A percentile compares a stretch with the other conserved stretches of the same genome.
phyloP scores from a whole-genome alignment of 2,329 filamentous ascomycete genomes.

The Colletotrichum navitas region DNA sequence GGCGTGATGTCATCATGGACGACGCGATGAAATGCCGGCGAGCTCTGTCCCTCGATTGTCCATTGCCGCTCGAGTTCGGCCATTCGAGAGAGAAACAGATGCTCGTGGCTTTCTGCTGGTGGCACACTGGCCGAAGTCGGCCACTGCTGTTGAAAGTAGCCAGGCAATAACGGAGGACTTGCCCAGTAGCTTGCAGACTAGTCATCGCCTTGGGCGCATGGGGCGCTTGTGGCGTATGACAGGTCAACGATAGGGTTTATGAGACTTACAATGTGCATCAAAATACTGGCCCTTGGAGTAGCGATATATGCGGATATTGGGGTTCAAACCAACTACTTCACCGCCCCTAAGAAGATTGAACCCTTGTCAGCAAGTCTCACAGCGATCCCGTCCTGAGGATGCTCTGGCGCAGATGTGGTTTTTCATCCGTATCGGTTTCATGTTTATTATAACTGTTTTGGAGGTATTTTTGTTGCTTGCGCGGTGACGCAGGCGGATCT shows the following conservation, averaged over 20 bases:
- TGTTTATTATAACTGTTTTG: conserved; percentile 20
- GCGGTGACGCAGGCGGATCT: conserved; percentile 23
- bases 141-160: not conserved
- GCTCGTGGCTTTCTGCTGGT: conserved; percentile 8
- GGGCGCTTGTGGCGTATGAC: conserved; percentile 35
- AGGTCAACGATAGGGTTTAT: conserved; percentile 25
- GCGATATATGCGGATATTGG: conserved; percentile 90
- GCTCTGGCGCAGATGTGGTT: conserved; percentile 11
- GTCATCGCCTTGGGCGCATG: conserved; percentile 9
- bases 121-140: conserved; percentile 10
- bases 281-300: conserved; percentile 92
- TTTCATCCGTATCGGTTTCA: conserved; percentile 27
- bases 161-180: conserved; percentile 2
- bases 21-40: not conserved
- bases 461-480: not conserved
- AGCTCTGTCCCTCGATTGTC: not conserved
- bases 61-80: not conserved
- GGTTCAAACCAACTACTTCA: conserved; percentile 84
- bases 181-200: conserved; percentile 13
- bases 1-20: conserved; percentile 7
- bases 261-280: conserved; percentile 83
- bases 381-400: not conserved
- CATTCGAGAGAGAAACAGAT: conserved; percentile 19
- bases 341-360: conserved; percentile 75
- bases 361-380: conserved; percentile 26